Base-by-base conservation (phyloP, 2,329 filamentous ascomycete species). In the Colletotrichum spinosum region DNA sequence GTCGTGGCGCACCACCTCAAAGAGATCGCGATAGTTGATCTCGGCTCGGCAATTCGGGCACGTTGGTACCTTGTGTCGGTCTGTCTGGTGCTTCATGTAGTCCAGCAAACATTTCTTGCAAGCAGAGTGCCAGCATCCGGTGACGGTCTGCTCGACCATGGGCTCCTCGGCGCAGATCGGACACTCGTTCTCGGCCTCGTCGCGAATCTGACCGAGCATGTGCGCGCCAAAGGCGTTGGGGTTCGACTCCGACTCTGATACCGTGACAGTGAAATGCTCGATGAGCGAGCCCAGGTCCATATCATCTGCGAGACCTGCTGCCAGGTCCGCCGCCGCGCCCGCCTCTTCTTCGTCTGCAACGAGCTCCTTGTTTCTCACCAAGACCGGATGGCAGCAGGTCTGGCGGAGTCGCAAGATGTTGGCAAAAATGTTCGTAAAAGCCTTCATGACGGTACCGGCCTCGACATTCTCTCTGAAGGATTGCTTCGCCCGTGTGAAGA, bases 71-170 rank as follows among this genome's bases (percentile, higher is more conserved):
- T 92, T 86, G 48, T 90, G 89, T 64, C 91, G 93, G 70, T 93
- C 90, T 5, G 85, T 90, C 75, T 97, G 92, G 72, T 97, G 94
- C 68, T 92, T 89, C 73, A 99, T 97, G 71, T 93, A 97, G 70
- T 93, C 90, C 2, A 97, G 81, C n/a, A 98, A 81, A 72, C 96
- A 99, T 68, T 92, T 91, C 78, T 96, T 97, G 81, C 96, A 99
- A 1, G 96, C 94, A 39, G 93, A 97, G 77, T 99, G 96, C 94
- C 96, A 99, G 78, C 96, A 99, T 0, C 93, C 93, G 0, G 96
- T 98, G 2, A 99, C 96, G 0, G 92, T 91, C 74, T 97, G 95
- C 58, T 97, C 92, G 45, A 93, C 87, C 94, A 98, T 98, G 4
- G 94, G 94, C 76, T 98, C 96, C 76, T 98, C 95, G 4, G 92